Evolutionary conservation across 2,329 filamentous ascomycete genomes (phyloP), one percentile per base, ranked within the genome.

Genomic region (Colletotrichum simmondsii): DNA sequence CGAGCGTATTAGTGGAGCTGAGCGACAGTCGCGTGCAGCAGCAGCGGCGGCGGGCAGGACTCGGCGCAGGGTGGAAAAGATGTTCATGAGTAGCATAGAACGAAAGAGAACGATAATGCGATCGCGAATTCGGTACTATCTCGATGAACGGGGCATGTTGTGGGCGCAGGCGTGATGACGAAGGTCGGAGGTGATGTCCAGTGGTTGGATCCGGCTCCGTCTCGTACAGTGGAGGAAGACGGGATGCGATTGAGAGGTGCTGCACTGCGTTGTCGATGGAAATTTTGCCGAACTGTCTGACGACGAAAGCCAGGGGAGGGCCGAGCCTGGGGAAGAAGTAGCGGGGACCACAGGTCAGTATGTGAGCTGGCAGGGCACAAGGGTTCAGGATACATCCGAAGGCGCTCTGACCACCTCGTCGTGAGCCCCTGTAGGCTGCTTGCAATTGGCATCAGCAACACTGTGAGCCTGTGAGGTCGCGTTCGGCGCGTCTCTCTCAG

Each of bases 101-200:
- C 75, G 77, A 79, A 77, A 78, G 79, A 74, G 70, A 65, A 71
- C 71, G 69, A 72, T 74, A 75, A 84, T 81, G 86, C 85, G 86
- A 88, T 87, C 81, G 78, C 75, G 76, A 74, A 77, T 78, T 72
- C 75, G 76, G 75, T 76, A 74, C 85, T 79, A 85, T 75, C 79
- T 79, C 75, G 87, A 89, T 89, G 83, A 73, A 81, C 79, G 77
- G 77, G 75, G 81, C 84, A 85, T 85, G 77, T 76, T 83, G 82
- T 75, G 82, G 83, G 72, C 72, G 78, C 60, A 54, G 76, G 78
- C 78, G 79, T 76, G 86, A 87, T 87, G 85, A 75, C 79, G 77
- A 77, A 75, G 71, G 71, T 65, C 42, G 62, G 65, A 61, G 71
- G 49, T 75, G 77, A 76, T 59, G 71, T 75, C 32, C 52, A 42